Evolutionary conservation across 176 grass and related monocot species (phyloP).

Genomic region (Cenchrus americanus): DNA sequence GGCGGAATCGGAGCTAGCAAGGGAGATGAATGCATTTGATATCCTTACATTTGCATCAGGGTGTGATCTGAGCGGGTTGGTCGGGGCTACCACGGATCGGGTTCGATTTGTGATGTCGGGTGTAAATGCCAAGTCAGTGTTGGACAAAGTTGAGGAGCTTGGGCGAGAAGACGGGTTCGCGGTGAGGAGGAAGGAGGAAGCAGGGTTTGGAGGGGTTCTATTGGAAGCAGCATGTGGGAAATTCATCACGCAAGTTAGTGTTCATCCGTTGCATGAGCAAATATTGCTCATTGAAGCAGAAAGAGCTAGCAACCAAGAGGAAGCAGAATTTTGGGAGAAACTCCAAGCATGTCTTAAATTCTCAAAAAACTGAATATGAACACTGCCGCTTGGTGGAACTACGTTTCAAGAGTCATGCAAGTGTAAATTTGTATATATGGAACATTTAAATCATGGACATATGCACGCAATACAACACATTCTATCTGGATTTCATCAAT

Average conservation of each 20-base stretch:
- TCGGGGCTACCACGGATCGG: constrained; percentile 26
- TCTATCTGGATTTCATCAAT: not conserved
- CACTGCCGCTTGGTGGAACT: not conserved
- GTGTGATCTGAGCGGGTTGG: constrained; percentile 47
- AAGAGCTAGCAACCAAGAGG: not conserved
- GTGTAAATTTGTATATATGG: too few relatives aligned
- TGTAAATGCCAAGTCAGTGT: not conserved
- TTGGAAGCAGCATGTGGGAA: not conserved
- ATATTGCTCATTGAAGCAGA: constrained; percentile 22
- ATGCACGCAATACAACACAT: not conserved
- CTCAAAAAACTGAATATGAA: not conserved
- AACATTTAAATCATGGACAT: not conserved
- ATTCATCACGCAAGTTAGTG: not conserved
- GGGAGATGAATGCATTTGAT: constrained; percentile 51
- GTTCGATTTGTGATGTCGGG: constrained; percentile 1
- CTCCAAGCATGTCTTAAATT: not conserved
- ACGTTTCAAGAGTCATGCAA: not conserved
- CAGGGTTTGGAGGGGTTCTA: not conserved
- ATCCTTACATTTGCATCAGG: constrained; percentile 40
- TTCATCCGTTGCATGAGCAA: not conserved
- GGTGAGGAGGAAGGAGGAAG: constrained; percentile 19
- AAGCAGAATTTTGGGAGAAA: not conserved
- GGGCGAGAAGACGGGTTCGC: not conserved
- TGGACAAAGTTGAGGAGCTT: constrained; percentile 16
- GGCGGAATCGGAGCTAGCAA: constrained; percentile 19